A percentile compares a stretch with the other conserved stretches of the same genome.
Evolutionary conservation across 495 filamentous ascomycete genomes (phyloP).

Genomic region (Daldinia vernicosa): DNA sequence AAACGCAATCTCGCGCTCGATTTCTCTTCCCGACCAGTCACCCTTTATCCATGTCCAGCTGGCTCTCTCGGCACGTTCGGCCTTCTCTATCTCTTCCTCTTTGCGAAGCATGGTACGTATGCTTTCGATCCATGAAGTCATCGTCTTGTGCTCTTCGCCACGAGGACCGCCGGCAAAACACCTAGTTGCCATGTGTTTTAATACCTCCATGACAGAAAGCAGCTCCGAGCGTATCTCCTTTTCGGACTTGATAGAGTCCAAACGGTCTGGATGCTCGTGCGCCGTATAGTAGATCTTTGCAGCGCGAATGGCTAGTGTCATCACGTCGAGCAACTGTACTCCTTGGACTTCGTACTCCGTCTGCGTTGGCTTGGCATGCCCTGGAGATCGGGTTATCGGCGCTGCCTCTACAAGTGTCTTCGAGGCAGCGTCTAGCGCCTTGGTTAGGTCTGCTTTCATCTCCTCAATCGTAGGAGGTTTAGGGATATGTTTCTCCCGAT

Average conservation of each 20-base stretch:
- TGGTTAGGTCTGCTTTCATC: conserved; percentile 76
- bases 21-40: conserved; percentile 80
- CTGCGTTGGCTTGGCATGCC: conserved; percentile 51
- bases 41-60: conserved; percentile 82
- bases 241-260: conserved; percentile 87
- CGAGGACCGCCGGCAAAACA: conserved; percentile 87
- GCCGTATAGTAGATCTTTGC: conserved; percentile 95
- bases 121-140: conserved; percentile 77
- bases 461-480: conserved; percentile 84
- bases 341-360: conserved; percentile 90
- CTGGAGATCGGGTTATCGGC: conserved; percentile 37
- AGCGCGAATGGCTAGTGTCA: conserved; percentile 91
- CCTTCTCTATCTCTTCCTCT: conserved; percentile 78
- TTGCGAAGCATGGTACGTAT: conserved; percentile 79
- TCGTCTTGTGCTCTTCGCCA: conserved; percentile 73
- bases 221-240: conserved; percentile 81
- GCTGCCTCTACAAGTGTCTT: conserved; percentile 67
- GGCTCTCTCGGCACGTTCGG: conserved; percentile 73
- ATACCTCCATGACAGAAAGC: conserved; percentile 82
- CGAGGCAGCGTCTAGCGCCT: conserved; percentile 69
- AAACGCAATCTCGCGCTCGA: conserved; percentile 85
- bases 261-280: conserved; percentile 79
- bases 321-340: conserved; percentile 87
- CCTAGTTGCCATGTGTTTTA: conserved; percentile 88
- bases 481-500: conserved; percentile 84